Evolutionary conservation across 2,329 filamentous ascomycete genomes (phyloP).

Genomic region (Zopfia rhizophila): DNA sequence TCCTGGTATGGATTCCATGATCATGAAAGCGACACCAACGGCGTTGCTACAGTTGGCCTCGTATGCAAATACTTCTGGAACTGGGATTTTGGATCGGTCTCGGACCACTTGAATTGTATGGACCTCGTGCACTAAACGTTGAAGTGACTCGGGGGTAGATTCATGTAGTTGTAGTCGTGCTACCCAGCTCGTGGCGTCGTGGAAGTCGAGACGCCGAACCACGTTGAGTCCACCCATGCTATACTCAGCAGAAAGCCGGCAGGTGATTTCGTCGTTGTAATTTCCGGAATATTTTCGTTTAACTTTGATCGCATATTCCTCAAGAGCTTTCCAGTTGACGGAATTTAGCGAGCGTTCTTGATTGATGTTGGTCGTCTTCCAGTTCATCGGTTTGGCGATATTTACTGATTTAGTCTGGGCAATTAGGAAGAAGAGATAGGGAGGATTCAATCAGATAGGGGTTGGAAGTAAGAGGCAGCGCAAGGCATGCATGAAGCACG

Average conservation of each 20-base stretch:
- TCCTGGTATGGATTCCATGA: slow-evolving; percentile 45
- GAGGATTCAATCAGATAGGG: too few relatives aligned
- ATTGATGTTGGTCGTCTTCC: slow-evolving; percentile 8
- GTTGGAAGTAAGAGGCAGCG: too few relatives aligned
- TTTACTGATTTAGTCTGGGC: too few relatives aligned
- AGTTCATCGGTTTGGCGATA: slow-evolving; percentile 11
- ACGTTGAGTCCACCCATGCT: slow-evolving; percentile 4
- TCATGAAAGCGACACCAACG: slow-evolving; percentile 38
- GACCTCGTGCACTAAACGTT: slow-evolving; percentile 12
- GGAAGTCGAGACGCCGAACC: slow-evolving; percentile 12
- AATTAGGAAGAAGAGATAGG: too few relatives aligned
- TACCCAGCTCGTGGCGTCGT: slow-evolving; percentile 13
- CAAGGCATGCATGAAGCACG: too few relatives aligned
- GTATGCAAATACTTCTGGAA: slow-evolving; percentile 39
- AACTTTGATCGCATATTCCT: slow-evolving; percentile 11
- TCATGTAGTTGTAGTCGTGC: slow-evolving; percentile 13
- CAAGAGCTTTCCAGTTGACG: slow-evolving; percentile 12
- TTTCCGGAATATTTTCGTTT: slow-evolving; percentile 7
- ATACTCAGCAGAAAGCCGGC: not conserved
- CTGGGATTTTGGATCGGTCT: slow-evolving; percentile 13
- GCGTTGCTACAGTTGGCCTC: slow-evolving; percentile 29
- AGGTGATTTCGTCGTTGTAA: not conserved
- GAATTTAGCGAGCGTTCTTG: slow-evolving; percentile 5
- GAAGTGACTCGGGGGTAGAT: slow-evolving; percentile 9
- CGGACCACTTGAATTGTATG: slow-evolving; percentile 1